phyloP scores from a whole-genome alignment of 805 yeast species.

The Ogataea ramenticola region DNA sequence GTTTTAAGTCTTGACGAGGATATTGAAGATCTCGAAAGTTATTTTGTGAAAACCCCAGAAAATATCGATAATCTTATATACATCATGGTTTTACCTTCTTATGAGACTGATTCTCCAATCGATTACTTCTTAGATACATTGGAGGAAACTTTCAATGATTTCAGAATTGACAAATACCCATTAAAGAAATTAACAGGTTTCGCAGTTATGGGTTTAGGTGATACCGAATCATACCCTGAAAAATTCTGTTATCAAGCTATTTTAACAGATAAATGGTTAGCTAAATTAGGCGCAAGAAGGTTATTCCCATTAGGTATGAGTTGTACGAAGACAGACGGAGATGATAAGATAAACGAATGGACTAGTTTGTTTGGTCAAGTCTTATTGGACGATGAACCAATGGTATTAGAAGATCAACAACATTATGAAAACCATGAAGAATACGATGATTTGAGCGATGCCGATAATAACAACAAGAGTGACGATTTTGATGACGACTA shows the following conservation, averaged over 20 bases:
- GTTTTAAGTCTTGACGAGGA: slow-evolving; percentile 71
- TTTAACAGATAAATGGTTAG: slow-evolving; percentile 64
- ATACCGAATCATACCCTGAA: slow-evolving; percentile 75
- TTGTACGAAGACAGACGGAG: slow-evolving; percentile 70
- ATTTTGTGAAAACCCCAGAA: slow-evolving; percentile 59
- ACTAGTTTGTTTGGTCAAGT: slow-evolving; percentile 49
- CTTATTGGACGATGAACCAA: slow-evolving; percentile 63
- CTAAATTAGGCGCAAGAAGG: slow-evolving; percentile 81
- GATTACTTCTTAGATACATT: slow-evolving; percentile 80
- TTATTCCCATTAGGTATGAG: slow-evolving; percentile 77
- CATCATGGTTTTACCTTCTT: slow-evolving; percentile 76
- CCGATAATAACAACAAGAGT: slow-evolving; percentile 4
- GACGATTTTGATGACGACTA: slow-evolving; percentile 1
- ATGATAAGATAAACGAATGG: slow-evolving; percentile 59
- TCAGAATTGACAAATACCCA: slow-evolving; percentile 80
- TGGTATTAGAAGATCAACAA: slow-evolving; percentile 47
- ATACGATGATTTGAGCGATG: slow-evolving; percentile 9
- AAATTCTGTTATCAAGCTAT: slow-evolving; percentile 84
- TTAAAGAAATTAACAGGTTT: slow-evolving; percentile 64
- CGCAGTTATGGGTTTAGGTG: slow-evolving; percentile 84
- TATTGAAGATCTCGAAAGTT: slow-evolving; percentile 76
- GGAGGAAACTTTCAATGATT: slow-evolving; percentile 76
- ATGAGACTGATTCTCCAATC: slow-evolving; percentile 87
- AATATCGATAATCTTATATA: slow-evolving; percentile 41
- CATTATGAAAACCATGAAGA: slow-evolving; percentile 11